Evolutionary conservation across 2,329 filamentous ascomycete genomes (phyloP).

Genomic region (Domatiomyces catenatus): DNA sequence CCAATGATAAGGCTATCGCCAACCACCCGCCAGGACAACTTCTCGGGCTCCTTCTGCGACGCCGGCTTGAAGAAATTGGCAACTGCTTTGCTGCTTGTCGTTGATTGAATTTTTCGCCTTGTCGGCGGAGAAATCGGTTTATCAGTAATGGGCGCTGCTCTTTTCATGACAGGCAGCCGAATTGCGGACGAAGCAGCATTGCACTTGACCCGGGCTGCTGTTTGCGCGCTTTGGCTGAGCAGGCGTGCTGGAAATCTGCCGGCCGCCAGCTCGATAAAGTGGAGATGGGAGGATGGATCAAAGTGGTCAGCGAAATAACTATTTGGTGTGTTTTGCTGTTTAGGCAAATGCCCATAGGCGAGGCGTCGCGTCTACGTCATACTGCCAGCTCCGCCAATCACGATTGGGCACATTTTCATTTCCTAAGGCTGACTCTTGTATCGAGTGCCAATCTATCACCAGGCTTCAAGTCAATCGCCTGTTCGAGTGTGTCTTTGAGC

Average conservation of each 20-base stretch:
- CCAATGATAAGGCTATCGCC: conserved; percentile 61
- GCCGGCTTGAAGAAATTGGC: conserved; percentile 75
- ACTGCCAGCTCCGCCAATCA: background rate
- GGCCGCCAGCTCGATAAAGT: background rate
- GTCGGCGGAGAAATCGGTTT: conserved; percentile 40
- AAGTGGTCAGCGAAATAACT: too few species aligned
- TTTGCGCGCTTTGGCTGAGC: background rate
- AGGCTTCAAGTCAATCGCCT: conserved; percentile 39
- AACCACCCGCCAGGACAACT: conserved; percentile 51
- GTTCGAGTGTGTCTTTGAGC: conserved; percentile 40
- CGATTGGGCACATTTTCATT: background rate
- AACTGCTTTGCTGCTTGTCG: conserved; percentile 45
- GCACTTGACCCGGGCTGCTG: background rate
- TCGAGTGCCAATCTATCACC: conserved; percentile 46
- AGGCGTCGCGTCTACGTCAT: too few species aligned
- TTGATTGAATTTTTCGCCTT: conserved; percentile 40
- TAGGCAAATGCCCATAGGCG: too few species aligned
- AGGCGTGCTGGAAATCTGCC: background rate
- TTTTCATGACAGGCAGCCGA: conserved; percentile 17
- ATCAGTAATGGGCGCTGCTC: conserved; percentile 20
- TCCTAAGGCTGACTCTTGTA: conserved; percentile 31
- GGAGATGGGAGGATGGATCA: background rate
- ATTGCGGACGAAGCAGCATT: background rate
- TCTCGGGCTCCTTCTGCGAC: conserved; percentile 70
- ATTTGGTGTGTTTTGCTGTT: too few species aligned